Conservation (phyloP, 257 asterid species). For the Solanum gracilifrons region DNA sequence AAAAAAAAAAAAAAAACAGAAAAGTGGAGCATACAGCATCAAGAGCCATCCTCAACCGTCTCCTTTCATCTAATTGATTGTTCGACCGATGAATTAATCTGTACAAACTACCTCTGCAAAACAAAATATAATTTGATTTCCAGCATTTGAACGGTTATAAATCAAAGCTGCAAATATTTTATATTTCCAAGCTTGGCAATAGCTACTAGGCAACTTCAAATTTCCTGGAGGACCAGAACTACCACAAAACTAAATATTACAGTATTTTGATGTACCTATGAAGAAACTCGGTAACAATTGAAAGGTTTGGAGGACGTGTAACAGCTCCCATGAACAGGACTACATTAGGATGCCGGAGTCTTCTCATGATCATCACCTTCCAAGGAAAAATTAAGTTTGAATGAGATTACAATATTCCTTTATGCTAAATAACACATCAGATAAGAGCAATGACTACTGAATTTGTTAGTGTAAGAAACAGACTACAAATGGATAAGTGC, state of each 20-base stretch:
- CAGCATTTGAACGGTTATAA: not conserved
- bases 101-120: slow-evolving; percentile 90
- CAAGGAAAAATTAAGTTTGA: slow-evolving; percentile 4
- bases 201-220: not conserved
- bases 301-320: slow-evolving; percentile 93
- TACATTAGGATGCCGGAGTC: slow-evolving; percentile 86
- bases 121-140: slow-evolving; percentile 7
- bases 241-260: not conserved
- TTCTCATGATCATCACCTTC: slow-evolving; percentile 81
- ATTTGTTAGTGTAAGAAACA: not conserved
- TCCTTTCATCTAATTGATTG: slow-evolving; percentile 85
- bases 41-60: slow-evolving; percentile 87
- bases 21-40: slow-evolving; percentile 58
- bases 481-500: not conserved
- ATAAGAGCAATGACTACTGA: not conserved
- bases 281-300: slow-evolving; percentile 87
- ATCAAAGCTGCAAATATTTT: not conserved
- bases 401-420: not conserved
- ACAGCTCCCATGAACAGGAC: slow-evolving; percentile 98
- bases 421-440: slow-evolving; percentile 4
- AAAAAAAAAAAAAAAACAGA: not conserved
- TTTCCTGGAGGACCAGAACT: not conserved
- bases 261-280: slow-evolving; percentile 59
- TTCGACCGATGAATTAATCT: slow-evolving; percentile 83
- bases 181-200: not conserved